Conservation (phyloP, 176 grass and related monocot species). For the Ananas comosus region DNA sequence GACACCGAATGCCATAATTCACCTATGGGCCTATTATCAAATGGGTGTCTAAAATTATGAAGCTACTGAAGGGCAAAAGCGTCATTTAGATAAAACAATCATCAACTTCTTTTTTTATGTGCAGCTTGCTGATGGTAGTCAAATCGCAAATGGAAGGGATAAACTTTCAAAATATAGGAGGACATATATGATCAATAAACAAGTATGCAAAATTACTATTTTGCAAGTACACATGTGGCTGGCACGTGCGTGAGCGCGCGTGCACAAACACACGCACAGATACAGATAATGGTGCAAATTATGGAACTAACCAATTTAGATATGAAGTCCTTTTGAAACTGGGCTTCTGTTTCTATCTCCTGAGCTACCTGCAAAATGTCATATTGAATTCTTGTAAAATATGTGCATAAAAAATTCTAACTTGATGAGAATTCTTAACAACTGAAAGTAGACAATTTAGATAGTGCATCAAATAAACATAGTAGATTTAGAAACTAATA, state of each 20-base stretch:
- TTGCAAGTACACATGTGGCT: background rate
- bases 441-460: too few species aligned
- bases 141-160: too few species aligned
- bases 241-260: background rate
- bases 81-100: too few species aligned
- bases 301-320: constrained; percentile 51
- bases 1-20: too few species aligned
- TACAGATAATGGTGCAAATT: background rate
- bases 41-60: too few species aligned
- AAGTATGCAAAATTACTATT: background rate
- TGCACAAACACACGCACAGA: background rate
- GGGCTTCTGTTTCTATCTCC: constrained; percentile 70
- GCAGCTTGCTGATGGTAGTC: too few species aligned
- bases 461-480: too few species aligned
- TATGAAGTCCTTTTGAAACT: constrained; percentile 75
- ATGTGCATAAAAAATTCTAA: background rate
- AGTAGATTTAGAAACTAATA: too few species aligned
- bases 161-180: background rate
- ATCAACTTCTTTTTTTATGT: too few species aligned
- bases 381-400: background rate
- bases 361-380: constrained; percentile 60
- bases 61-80: too few species aligned
- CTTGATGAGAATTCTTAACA: too few species aligned
- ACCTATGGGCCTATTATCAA: too few species aligned
- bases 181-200: background rate